A percentile compares a stretch with the other conserved stretches of the same genome.
Evolutionary conservation across 208 protist species (phyloP).

Genomic region (Acanthamoeba lenticulata): DNA sequence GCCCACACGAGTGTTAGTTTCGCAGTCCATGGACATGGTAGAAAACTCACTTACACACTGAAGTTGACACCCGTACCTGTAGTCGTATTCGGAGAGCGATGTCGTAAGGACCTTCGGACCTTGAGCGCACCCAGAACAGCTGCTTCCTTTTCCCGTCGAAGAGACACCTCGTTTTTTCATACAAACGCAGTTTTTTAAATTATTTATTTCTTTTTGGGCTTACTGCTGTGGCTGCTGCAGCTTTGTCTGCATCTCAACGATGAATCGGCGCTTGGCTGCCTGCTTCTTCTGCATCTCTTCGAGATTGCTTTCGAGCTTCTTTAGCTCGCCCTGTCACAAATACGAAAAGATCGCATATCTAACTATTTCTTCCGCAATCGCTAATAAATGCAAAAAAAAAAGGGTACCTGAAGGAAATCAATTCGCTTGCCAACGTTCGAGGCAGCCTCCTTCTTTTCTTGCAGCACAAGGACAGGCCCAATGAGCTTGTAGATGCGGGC

Average conservation of each 20-base stretch:
- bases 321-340: slow-evolving; percentile 87
- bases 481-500: slow-evolving; percentile 95
- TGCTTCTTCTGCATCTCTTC: slow-evolving; percentile 90
- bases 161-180: no score
- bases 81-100: no score
- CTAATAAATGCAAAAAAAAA: not conserved
- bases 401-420: slow-evolving; percentile 90
- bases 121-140: no score
- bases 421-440: slow-evolving; percentile 92
- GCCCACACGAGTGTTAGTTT: no score
- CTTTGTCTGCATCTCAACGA: slow-evolving; percentile 53
- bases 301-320: slow-evolving; percentile 89
- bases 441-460: slow-evolving; percentile 93
- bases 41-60: no score
- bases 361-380: not conserved
- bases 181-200: no score
- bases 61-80: no score
- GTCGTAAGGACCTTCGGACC: no score
- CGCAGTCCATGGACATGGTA: no score
- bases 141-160: no score
- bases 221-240: slow-evolving; percentile 22
- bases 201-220: not conserved
- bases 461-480: slow-evolving; percentile 93
- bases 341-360: not conserved
- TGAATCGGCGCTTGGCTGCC: slow-evolving; percentile 70